Conservation (phyloP, 179 eudicot species). For the Nepenthes alata region DNA sequence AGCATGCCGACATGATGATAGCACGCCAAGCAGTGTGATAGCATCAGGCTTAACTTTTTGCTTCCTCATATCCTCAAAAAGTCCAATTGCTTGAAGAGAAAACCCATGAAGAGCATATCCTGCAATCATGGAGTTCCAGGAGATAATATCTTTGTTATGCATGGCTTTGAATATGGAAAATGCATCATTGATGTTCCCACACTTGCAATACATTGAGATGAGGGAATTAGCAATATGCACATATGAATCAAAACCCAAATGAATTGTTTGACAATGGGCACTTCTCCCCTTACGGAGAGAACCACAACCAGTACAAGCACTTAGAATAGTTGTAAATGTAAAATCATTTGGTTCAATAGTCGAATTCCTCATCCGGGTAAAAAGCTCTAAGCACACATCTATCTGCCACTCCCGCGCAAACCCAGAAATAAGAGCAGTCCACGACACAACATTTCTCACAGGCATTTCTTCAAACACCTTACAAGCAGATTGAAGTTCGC, state of each 20-base stretch:
- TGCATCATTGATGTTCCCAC: slow-evolving; percentile 41
- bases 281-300: slow-evolving; percentile 40
- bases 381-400: slow-evolving; percentile 35
- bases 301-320: slow-evolving; percentile 40
- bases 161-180: slow-evolving; percentile 27
- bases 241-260: slow-evolving; percentile 27
- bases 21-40: slow-evolving; percentile 44
- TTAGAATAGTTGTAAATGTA: slow-evolving; percentile 51
- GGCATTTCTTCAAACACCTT: slow-evolving; percentile 41
- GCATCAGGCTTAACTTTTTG: slow-evolving; percentile 36
- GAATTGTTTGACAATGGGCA: slow-evolving; percentile 39
- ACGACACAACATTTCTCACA: slow-evolving; percentile 47
- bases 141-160: slow-evolving; percentile 31
- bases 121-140: slow-evolving; percentile 62
- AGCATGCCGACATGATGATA: slow-evolving; percentile 58
- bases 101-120: slow-evolving; percentile 55
- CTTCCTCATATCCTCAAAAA: slow-evolving; percentile 39
- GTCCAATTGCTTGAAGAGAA: slow-evolving; percentile 32
- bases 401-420: slow-evolving; percentile 34
- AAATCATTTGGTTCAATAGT: slow-evolving; percentile 38
- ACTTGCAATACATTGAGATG: slow-evolving; percentile 52
- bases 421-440: slow-evolving; percentile 61
- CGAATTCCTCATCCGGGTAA: slow-evolving; percentile 30
- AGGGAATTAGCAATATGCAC: slow-evolving; percentile 46
- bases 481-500: slow-evolving; percentile 33